phyloP scores from a whole-genome alignment of 2,329 filamentous ascomycete species.

The Thielaviopsis ethacetica region DNA sequence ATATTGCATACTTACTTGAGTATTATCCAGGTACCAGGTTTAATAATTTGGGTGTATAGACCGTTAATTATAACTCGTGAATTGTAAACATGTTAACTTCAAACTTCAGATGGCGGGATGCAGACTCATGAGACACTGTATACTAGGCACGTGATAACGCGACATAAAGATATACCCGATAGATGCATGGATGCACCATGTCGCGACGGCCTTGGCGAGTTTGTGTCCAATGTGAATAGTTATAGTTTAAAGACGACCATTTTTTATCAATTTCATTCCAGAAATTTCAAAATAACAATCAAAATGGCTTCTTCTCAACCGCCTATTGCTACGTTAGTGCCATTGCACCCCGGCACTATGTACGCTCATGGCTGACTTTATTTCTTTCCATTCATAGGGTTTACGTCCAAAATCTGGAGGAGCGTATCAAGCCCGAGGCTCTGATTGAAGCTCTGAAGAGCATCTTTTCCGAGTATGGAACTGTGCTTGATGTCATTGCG shows the following conservation, averaged over 20 bases:
- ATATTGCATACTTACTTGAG: not conserved
- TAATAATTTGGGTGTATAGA: not conserved
- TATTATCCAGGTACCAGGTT: not conserved
- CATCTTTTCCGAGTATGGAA: slow-evolving; percentile 81
- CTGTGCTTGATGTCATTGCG: slow-evolving; percentile 66
- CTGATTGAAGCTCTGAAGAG: slow-evolving; percentile 57
- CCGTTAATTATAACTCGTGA: not conserved
- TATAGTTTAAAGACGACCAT: not conserved
- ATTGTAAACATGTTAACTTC: not conserved
- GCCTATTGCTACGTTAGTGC: slow-evolving; percentile 53
- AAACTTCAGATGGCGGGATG: no score
- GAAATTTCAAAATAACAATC: not conserved
- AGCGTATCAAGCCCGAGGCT: slow-evolving; percentile 68
- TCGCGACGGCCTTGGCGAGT: not conserved
- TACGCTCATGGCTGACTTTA: slow-evolving; percentile 21
- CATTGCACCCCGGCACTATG: slow-evolving; percentile 53
- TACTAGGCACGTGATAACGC: not conserved
- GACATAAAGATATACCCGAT: not conserved
- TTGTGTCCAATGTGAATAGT: not conserved
- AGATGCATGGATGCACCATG: not conserved
- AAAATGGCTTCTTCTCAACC: slow-evolving; percentile 26
- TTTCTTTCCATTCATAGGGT: slow-evolving; percentile 29
- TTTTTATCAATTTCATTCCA: not conserved
- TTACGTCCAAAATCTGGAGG: slow-evolving; percentile 73
- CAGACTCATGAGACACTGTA: no score